Conservation (phyloP, 768 basidiomycete species). For the Podaxis sp. region DNA sequence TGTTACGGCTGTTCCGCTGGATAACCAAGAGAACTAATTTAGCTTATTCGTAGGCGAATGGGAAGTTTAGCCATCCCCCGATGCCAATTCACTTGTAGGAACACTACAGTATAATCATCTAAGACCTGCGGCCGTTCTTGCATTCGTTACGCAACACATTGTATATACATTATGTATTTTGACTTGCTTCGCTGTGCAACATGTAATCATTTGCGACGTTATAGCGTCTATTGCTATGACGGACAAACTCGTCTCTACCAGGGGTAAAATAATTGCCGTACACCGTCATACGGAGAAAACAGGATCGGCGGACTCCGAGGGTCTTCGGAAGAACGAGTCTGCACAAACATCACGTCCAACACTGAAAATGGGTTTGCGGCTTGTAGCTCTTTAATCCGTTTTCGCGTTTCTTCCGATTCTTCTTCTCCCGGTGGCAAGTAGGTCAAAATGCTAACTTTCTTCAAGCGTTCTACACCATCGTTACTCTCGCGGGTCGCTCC, state of each 20-base stretch:
- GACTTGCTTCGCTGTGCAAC: too few species aligned
- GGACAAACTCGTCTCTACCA: too few species aligned
- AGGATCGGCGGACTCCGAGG: not conserved
- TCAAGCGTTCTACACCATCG: not conserved
- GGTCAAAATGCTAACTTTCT: not conserved
- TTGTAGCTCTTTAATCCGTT: not conserved
- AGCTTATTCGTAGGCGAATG: too few species aligned
- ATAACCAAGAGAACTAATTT: not conserved
- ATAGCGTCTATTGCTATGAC: too few species aligned
- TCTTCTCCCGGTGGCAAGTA: not conserved
- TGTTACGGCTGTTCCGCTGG: conserved; percentile 47
- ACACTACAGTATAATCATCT: too few species aligned
- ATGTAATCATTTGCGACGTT: too few species aligned
- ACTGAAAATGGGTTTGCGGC: not conserved
- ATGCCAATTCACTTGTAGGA: too few species aligned
- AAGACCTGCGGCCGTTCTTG: too few species aligned
- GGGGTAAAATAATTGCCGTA: not conserved
- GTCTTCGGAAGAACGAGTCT: not conserved
- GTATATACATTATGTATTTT: too few species aligned
- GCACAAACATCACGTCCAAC: not conserved
- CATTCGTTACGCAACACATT: too few species aligned
- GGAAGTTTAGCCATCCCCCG: too few species aligned
- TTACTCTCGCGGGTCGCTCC: not conserved
- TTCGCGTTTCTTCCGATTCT: not conserved
- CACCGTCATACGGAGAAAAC: not conserved